Base-by-base conservation (phyloP, 768 basidiomycete genomes). In the Mycena leptocephala region DNA sequence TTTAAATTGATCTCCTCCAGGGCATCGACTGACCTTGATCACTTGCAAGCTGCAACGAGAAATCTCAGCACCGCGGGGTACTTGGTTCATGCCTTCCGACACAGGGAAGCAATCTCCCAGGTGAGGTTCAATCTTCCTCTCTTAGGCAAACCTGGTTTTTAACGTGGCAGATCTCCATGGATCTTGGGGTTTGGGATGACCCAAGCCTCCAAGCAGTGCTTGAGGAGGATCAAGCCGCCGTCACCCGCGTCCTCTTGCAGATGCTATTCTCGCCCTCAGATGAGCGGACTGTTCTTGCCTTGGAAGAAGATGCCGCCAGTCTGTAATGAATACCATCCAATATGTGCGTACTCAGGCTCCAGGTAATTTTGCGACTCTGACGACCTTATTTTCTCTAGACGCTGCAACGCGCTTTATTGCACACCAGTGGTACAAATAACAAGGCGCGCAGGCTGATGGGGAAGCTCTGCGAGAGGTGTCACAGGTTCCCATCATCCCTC, bases 271-370 rank as follows among this genome's bases (percentile, higher is more conserved):
- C 67, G 2, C 66, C 70, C 10, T 43, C 61, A 1, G 74, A 76
- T 20, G 71, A 76, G 51, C 59, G 58, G n/a, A 71, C 70, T 5
- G 62, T 78, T 6, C 66, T 78, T 11, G 65, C 62, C 5, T 51
- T 73, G 20, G 71, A 78, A 26, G 77, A 72, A 22, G 56, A 76
- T 10, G 59, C 53, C 10, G 77, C 77, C 77, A 78, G 39, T 72
- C 74, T 1, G 16, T 78, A 14, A 63, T 78, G n/a, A 74, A 78
- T 35, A 76, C 76, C 41, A 30, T 76, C 11, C 77, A 78, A 61
- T 24, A 72, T 66, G 77, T 78, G 35, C 10, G 72, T 61, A 1
- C 3, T 35, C 20, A 9, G n/a, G n/a, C n/a, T n/a, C n/a, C n/a
- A n/a, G n/a, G n/a, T 22, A 22, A n/a, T 51, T 14, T 13, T 18